Conservation (phyloP, 2,329 filamentous ascomycete species). For the Aspergillus eucalypticola region DNA sequence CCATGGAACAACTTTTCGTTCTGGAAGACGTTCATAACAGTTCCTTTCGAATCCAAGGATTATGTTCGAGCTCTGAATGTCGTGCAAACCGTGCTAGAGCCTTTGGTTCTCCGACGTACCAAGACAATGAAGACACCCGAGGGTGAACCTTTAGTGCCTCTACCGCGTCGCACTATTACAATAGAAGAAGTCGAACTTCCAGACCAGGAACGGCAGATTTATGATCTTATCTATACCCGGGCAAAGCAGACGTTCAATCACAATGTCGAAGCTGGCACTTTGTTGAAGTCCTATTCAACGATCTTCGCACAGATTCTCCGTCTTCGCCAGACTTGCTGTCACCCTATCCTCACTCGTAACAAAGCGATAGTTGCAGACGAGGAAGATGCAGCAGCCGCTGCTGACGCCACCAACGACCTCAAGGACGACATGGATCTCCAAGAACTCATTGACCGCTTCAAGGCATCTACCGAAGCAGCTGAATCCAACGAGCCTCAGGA, state of each 20-base stretch:
- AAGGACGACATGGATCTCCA: constrained; percentile 96
- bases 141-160: constrained; percentile 74
- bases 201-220: constrained; percentile 81
- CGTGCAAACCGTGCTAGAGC: constrained; percentile 93
- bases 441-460: constrained; percentile 81
- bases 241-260: constrained; percentile 82
- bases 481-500: constrained; percentile 50
- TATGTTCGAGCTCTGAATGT: constrained; percentile 93
- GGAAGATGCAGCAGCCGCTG: constrained; percentile 73
- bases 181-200: constrained; percentile 87
- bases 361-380: constrained; percentile 83
- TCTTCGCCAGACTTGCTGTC: constrained; percentile 89
- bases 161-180: constrained; percentile 79
- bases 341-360: constrained; percentile 86
- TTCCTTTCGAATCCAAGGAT: constrained; percentile 93
- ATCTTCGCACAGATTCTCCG: constrained; percentile 96
- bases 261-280: constrained; percentile 86
- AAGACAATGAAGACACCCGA: constrained; percentile 98
- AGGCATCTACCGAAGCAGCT: constrained; percentile 63
- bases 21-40: constrained; percentile 98
- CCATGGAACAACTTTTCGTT: constrained; percentile 99
- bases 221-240: constrained; percentile 81
- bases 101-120: constrained; percentile 88
- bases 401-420: constrained; percentile 76
- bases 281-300: constrained; percentile 93